These are phyloP conservation scores for Dryas alaskensis DNA, from an alignment of 306 rosid genomes.

Conservation along the genomic window DNA sequence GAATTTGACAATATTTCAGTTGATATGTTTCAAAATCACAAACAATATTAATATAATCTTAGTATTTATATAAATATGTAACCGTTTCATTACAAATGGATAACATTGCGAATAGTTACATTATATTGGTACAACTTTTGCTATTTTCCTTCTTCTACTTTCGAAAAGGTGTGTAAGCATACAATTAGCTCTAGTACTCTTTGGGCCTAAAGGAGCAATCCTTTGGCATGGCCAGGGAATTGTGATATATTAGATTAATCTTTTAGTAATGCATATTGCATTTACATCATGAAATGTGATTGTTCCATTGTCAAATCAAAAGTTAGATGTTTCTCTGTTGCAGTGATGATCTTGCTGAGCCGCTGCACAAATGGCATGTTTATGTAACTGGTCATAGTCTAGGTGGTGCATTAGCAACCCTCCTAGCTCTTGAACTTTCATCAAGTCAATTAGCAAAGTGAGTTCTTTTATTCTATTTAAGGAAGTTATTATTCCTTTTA, in stretches of 20 bases:
- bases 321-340: constrained; percentile 21
- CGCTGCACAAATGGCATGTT: constrained; percentile 72
- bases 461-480: constrained; percentile 33
- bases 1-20: not conserved
- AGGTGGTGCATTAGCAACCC: constrained; percentile 96
- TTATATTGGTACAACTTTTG: not conserved
- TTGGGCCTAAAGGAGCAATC: not conserved
- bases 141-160: not conserved
- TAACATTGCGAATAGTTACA: not conserved
- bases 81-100: not conserved
- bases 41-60: not conserved
- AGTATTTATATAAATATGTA: not conserved
- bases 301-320: constrained; percentile 10
- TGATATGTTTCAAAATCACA: not conserved
- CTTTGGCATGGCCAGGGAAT: not conserved
- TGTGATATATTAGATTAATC: not conserved
- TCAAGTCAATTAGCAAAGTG: constrained; percentile 82
- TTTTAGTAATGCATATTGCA: not conserved
- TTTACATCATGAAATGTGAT: constrained; percentile 12
- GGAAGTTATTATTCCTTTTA: constrained; percentile 14
- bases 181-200: not conserved
- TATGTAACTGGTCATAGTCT: constrained; percentile 95
- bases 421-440: constrained; percentile 92
- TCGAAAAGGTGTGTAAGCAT: not conserved
- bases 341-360: constrained; percentile 67